Conservation (phyloP, 768 basidiomycete species). For the Gloeopeniophorella convolvens region DNA sequence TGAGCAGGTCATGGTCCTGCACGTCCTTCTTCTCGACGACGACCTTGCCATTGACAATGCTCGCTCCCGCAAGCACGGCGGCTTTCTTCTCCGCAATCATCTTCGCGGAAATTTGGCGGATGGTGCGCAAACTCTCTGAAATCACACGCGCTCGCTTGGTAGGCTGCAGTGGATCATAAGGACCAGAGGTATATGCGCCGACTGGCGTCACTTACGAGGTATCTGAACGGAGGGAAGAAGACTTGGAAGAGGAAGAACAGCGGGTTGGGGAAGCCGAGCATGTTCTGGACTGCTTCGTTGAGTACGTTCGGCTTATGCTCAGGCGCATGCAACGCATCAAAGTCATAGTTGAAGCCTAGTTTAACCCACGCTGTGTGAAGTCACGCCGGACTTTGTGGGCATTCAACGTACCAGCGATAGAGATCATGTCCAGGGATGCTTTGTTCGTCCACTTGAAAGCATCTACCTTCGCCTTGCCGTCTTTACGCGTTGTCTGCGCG, state of each 20-base stretch:
- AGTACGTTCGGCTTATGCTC: not conserved
- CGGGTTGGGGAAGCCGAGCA: not conserved
- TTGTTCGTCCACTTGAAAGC: slow-evolving; percentile 15
- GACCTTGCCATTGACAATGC: no score
- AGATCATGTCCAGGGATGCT: slow-evolving; percentile 20
- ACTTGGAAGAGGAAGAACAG: not conserved
- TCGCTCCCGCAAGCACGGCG: no score
- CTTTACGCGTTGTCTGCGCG: not conserved
- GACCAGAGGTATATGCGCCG: no score
- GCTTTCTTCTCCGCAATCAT: not conserved
- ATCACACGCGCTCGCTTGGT: not conserved
- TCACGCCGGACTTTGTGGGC: no score
- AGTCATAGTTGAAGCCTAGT: not conserved
- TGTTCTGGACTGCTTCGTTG: not conserved
- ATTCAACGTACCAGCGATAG: slow-evolving; percentile 17
- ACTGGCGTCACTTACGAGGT: not conserved
- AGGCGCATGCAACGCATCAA: not conserved
- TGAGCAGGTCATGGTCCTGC: slow-evolving; percentile 23
- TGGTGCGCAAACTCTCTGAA: not conserved
- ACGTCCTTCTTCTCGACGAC: slow-evolving; percentile 6
- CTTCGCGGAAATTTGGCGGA: not conserved
- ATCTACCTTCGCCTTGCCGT: slow-evolving; percentile 8
- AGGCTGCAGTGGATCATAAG: not conserved
- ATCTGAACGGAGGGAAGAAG: not conserved
- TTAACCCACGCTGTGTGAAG: no score